Percentiles rank a stretch among this genome's conserved stretches.
Conservation (phyloP, 805 yeast genomes). For the Wickerhamiella domercqiae region DNA sequence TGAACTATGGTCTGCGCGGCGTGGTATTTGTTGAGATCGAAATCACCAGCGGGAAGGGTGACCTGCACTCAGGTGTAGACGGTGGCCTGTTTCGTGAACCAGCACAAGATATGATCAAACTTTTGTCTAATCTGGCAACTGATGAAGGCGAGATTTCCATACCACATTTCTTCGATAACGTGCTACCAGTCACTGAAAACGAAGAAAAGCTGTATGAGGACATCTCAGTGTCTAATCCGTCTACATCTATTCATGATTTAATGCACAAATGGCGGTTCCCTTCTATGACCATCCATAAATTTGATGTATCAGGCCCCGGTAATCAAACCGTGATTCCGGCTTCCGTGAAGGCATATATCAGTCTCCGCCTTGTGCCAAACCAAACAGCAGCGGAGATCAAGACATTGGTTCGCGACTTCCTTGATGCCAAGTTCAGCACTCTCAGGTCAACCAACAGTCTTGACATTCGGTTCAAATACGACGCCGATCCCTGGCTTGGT, state of each 20-base stretch:
- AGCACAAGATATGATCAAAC: slow-evolving; percentile 62
- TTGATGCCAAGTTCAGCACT: slow-evolving; percentile 33
- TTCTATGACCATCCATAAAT: slow-evolving; percentile 69
- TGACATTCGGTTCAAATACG: slow-evolving; percentile 48
- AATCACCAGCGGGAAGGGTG: slow-evolving; percentile 60
- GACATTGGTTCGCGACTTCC: slow-evolving; percentile 30
- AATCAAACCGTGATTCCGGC: slow-evolving; percentile 84
- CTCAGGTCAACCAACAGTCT: slow-evolving; percentile 50
- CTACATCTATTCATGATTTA: slow-evolving; percentile 31
- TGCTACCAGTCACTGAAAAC: slow-evolving; percentile 37
- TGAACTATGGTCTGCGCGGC: slow-evolving; percentile 90
- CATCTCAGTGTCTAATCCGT: slow-evolving; percentile 32
- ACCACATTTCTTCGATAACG: slow-evolving; percentile 59
- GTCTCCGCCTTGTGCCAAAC: slow-evolving; percentile 79
- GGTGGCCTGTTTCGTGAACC: slow-evolving; percentile 90
- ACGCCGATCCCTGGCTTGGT: slow-evolving; percentile 95
- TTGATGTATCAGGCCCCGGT: slow-evolving; percentile 79
- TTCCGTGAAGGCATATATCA: slow-evolving; percentile 56
- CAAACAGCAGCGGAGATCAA: slow-evolving; percentile 56
- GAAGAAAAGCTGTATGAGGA: slow-evolving; percentile 51
- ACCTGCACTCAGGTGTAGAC: slow-evolving; percentile 90
- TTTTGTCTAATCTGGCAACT: slow-evolving; percentile 47
- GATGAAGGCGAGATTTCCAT: slow-evolving; percentile 42
- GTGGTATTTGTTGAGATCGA: slow-evolving; percentile 67
- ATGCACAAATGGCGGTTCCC: slow-evolving; percentile 82